These are phyloP conservation scores for Dactylellina leptospora DNA, from an alignment of 2,329 filamentous ascomycete genomes.

Conservation along the genomic window DNA sequence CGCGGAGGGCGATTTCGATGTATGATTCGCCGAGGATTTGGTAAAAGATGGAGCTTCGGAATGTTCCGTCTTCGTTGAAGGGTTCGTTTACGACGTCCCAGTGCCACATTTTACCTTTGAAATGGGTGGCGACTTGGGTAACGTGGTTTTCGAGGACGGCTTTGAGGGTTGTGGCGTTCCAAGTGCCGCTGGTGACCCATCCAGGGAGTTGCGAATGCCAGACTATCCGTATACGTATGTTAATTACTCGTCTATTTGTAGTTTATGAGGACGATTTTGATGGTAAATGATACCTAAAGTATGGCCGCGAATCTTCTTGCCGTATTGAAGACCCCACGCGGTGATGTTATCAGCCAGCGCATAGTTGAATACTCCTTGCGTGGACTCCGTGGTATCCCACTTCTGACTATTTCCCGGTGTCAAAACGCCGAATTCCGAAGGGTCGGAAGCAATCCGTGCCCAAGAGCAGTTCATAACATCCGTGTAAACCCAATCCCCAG, in stretches of 20 bases:
- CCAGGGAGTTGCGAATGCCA: slow-evolving; percentile 62
- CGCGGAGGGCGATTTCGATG: slow-evolving; percentile 68
- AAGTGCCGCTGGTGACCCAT: slow-evolving; percentile 54
- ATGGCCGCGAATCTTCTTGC: slow-evolving; percentile 71
- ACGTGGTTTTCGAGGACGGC: slow-evolving; percentile 70
- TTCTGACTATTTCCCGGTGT: slow-evolving; percentile 76
- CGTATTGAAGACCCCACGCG: slow-evolving; percentile 64
- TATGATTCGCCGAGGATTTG: slow-evolving; percentile 67
- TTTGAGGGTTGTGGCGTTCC: slow-evolving; percentile 63
- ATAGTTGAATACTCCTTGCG: slow-evolving; percentile 68
- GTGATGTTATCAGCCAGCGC: slow-evolving; percentile 67
- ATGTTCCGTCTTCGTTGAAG: slow-evolving; percentile 64
- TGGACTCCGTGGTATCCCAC: slow-evolving; percentile 69
- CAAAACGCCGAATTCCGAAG: slow-evolving; percentile 68
- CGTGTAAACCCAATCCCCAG: slow-evolving; percentile 58
- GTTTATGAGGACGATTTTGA: background rate
- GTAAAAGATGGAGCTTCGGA: slow-evolving; percentile 68
- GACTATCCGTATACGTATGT: slow-evolving; percentile 61
- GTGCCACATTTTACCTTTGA: slow-evolving; percentile 69
- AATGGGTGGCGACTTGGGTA: slow-evolving; percentile 68
- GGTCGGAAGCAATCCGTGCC: slow-evolving; percentile 39
- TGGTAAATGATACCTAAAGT: slow-evolving; percentile 58
- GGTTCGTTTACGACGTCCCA: slow-evolving; percentile 76
- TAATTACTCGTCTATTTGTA: no score
- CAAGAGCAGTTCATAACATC: slow-evolving; percentile 58